Conservation (phyloP, 805 yeast genomes). For the Kockiozyma suomiensis region DNA sequence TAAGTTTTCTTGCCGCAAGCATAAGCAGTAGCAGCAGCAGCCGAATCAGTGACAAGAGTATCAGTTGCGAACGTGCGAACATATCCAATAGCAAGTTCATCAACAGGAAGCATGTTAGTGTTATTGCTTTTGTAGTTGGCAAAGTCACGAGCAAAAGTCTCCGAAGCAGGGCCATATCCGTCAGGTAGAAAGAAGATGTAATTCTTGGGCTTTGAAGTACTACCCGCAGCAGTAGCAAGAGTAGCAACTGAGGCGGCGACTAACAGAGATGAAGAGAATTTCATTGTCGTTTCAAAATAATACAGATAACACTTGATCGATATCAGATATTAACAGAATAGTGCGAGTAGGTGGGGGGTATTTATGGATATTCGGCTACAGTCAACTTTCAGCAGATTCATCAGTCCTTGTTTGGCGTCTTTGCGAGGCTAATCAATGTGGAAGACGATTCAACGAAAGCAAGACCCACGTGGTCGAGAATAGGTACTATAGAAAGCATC, state of each 20-base stretch:
- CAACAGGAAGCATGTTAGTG: conserved; percentile 47
- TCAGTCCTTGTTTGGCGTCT: conserved; percentile 10
- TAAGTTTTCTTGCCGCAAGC: conserved; percentile 81
- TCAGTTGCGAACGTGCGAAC: conserved; percentile 79
- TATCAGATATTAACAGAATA: neutral
- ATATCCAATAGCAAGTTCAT: conserved; percentile 72
- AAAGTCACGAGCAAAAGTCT: conserved; percentile 32
- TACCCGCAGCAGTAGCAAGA: neutral
- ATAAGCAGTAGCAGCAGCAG: conserved; percentile 97
- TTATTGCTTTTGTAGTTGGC: conserved; percentile 23
- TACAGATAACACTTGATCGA: neutral
- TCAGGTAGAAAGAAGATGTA: conserved; percentile 30
- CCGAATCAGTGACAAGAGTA: conserved; percentile 87
- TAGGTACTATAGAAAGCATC: too few species aligned
- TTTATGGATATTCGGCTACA: too few species aligned
- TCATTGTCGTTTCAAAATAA: neutral
- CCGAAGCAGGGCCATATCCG: conserved; percentile 37
- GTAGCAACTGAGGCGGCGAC: conserved; percentile 8
- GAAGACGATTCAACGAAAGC: too few species aligned
- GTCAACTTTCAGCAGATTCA: neutral
- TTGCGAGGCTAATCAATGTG: too few species aligned
- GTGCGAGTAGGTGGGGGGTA: too few species aligned
- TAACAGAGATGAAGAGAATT: neutral
- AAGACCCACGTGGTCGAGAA: too few species aligned
- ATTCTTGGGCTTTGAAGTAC: conserved; percentile 23